Conservation (phyloP, 2,329 filamentous ascomycete genomes). For the Colletotrichum liriopes region DNA sequence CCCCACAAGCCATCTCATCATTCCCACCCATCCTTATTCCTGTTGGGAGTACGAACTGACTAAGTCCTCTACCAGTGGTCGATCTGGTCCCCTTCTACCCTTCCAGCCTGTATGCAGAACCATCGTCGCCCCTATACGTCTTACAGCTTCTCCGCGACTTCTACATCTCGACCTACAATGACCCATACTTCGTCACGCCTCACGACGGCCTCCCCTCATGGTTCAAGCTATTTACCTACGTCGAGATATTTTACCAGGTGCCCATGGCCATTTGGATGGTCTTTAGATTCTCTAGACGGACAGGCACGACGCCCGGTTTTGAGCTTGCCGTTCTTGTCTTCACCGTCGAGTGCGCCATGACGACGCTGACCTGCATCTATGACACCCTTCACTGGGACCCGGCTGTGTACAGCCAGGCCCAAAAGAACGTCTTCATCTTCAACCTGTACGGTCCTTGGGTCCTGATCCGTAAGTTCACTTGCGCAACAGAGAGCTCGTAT, state of each 20-base stretch:
- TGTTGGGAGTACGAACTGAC: conserved; percentile 16
- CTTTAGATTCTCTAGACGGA: conserved; percentile 52
- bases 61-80: conserved; percentile 58
- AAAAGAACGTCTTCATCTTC: conserved; percentile 64
- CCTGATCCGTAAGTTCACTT: conserved; percentile 64
- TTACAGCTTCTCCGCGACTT: conserved; percentile 61
- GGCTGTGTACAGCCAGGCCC: conserved; percentile 58
- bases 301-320: conserved; percentile 52
- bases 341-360: conserved; percentile 66
- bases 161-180: conserved; percentile 66
- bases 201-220: conserved; percentile 58
- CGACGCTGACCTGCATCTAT: conserved; percentile 66
- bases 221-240: conserved; percentile 65
- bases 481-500: neutral
- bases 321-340: conserved; percentile 70
- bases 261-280: conserved; percentile 67
- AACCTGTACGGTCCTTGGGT: conserved; percentile 68
- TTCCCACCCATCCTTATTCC: neutral
- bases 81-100: conserved; percentile 71
- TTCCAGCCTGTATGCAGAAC: conserved; percentile 57
- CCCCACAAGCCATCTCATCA: neutral
- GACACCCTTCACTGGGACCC: conserved; percentile 67
- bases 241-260: conserved; percentile 67
- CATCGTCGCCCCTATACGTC: conserved; percentile 63
- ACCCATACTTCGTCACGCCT: conserved; percentile 65